Evolutionary conservation across 2,329 filamentous ascomycete species (phyloP).

Genomic region (Sphaerulina vaccinii): DNA sequence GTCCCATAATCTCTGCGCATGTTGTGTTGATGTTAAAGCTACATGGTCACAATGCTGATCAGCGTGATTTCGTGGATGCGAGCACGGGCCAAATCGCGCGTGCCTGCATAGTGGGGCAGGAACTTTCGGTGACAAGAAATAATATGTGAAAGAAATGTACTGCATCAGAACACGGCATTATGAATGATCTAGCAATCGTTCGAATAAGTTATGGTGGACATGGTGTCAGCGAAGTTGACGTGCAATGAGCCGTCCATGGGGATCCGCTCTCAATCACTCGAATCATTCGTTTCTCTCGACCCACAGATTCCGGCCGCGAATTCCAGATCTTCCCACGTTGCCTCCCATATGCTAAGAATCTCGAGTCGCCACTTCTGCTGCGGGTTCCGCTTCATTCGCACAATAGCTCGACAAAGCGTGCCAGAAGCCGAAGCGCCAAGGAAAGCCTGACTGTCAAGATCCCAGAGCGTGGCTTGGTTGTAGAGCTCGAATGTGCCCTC

Average conservation of each 20-base stretch:
- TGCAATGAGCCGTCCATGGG: neutral
- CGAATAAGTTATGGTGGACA: too few relatives aligned
- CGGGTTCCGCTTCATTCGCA: conserved; percentile 47
- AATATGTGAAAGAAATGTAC: too few relatives aligned
- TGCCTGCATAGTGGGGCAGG: too few relatives aligned
- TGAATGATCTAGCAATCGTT: too few relatives aligned
- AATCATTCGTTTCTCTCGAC: too few relatives aligned
- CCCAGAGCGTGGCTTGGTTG: conserved; percentile 46
- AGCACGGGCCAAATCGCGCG: too few relatives aligned
- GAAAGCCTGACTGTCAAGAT: conserved; percentile 46
- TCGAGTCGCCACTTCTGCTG: conserved; percentile 44
- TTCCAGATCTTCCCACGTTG: conserved; percentile 55
- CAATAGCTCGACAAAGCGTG: conserved; percentile 51
- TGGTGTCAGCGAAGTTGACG: neutral
- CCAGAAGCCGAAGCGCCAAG: conserved; percentile 33
- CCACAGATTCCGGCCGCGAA: conserved; percentile 49
- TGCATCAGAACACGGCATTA: too few relatives aligned
- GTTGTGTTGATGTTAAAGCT: neutral
- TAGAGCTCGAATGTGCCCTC: conserved; percentile 49
- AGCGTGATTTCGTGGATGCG: too few relatives aligned
- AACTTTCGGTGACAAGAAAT: too few relatives aligned
- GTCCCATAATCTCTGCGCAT: neutral
- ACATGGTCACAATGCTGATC: too few relatives aligned
- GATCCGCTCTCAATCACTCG: neutral
- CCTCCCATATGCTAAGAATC: conserved; percentile 53